Conservation (phyloP, 257 asterid species). For the Lavandula angustifolia region DNA sequence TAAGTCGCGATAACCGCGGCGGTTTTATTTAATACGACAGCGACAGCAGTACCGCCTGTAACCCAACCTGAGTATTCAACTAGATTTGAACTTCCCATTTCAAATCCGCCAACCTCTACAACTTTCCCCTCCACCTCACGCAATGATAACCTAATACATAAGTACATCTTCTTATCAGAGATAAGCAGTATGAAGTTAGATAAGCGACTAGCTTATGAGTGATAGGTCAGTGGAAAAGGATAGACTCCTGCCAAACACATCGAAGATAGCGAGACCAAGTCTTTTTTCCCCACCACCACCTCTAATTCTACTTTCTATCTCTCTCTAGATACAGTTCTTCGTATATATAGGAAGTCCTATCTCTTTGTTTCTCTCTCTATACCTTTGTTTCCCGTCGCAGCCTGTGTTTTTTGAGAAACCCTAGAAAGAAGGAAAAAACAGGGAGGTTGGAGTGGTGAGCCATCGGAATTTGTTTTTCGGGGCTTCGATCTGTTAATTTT, state of each 20-base stretch:
- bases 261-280: constrained; percentile 97
- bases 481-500: constrained; percentile 69
- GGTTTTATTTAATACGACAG: constrained; percentile 27
- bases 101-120: constrained; percentile 72
- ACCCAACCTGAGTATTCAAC: constrained; percentile 76
- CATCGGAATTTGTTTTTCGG: constrained; percentile 44
- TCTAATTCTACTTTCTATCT: constrained; percentile 42
- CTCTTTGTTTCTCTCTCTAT: constrained; percentile 34
- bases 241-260: constrained; percentile 87
- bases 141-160: constrained; percentile 35
- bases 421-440: constrained; percentile 42
- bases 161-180: accelerated
- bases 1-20: constrained; percentile 15
- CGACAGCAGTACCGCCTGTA: constrained; percentile 48
- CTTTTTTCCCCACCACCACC: constrained; percentile 61
- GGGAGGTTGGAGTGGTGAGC: constrained; percentile 25
- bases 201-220: accelerated
- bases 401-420: constrained; percentile 55
- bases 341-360: constrained; percentile 26
- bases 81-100: constrained; percentile 59
- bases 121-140: constrained; percentile 56
- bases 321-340: constrained; percentile 24
- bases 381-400: constrained; percentile 33
- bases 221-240: constrained; percentile 69
- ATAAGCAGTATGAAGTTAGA: background rate